Evolutionary conservation across 2,329 filamentous ascomycete genomes (phyloP).

Genomic region (Acrocalymma vagum): DNA sequence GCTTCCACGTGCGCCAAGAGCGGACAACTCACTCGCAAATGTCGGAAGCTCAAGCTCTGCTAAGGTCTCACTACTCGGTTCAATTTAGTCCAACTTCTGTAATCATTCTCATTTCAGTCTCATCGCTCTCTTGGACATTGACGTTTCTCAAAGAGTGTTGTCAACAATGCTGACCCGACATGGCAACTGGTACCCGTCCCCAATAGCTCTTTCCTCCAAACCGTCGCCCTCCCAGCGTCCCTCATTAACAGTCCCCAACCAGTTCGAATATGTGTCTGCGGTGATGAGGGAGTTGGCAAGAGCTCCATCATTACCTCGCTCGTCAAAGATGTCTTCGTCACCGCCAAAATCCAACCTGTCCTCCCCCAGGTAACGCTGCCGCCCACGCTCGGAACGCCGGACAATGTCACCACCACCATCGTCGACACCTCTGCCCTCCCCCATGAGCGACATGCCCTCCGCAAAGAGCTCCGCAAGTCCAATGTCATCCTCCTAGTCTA

Average conservation of each 20-base stretch:
- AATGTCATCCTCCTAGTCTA: conserved; percentile 98
- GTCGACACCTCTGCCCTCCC: conserved; percentile 96
- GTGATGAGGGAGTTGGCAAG: conserved; percentile 77
- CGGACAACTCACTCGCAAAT: too few relatives aligned
- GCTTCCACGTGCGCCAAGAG: too few relatives aligned
- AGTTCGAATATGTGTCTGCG: conserved; percentile 95
- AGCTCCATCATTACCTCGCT: conserved; percentile 82
- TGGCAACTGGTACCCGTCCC: conserved; percentile 36
- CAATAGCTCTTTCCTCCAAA: conserved; percentile 1
- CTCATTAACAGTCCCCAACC: too few relatives aligned
- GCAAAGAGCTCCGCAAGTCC: conserved; percentile 94
- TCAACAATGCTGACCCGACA: conserved; percentile 22
- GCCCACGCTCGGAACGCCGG: conserved; percentile 88
- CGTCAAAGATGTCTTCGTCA: conserved; percentile 96
- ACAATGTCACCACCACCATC: conserved; percentile 96
- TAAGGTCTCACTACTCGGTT: background rate
- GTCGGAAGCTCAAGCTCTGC: too few relatives aligned
- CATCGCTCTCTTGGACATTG: too few relatives aligned
- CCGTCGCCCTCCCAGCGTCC: too few relatives aligned
- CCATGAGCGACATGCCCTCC: conserved; percentile 87
- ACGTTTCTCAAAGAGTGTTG: too few relatives aligned
- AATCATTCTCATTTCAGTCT: too few relatives aligned
- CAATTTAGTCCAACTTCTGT: conserved; percentile 12
- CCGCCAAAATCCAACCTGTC: conserved; percentile 92
- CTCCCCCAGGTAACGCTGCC: conserved; percentile 95